Conservation (phyloP, 345 rosid genomes). For the Geranium brycei region DNA sequence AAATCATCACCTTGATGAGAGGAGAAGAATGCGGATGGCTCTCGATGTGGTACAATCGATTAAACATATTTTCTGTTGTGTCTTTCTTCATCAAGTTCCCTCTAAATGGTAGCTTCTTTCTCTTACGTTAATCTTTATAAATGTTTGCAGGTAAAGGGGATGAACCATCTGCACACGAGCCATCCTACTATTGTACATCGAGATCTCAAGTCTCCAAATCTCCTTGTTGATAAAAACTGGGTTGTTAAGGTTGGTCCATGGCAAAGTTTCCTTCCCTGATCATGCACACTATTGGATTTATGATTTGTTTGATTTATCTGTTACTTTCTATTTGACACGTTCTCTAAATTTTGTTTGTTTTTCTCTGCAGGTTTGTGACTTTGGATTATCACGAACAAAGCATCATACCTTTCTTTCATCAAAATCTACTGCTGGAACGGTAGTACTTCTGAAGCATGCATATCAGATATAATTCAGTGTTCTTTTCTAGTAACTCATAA, state of each 20-base stretch:
- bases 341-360: conserved; percentile 8
- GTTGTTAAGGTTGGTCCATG: conserved; percentile 57
- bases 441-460: conserved; percentile 8
- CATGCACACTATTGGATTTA: background rate
- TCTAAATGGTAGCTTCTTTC: background rate
- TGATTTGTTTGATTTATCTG: background rate
- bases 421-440: conserved; percentile 97
- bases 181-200: conserved; percentile 92
- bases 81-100: background rate
- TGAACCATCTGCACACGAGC: conserved; percentile 92
- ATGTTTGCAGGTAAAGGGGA: conserved; percentile 73
- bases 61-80: too few species aligned
- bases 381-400: conserved; percentile 89
- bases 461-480: background rate
- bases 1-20: conserved; percentile 59
- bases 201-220: conserved; percentile 92
- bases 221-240: conserved; percentile 95
- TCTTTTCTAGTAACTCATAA: too few species aligned
- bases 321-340: background rate
- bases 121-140: conserved; percentile 9
- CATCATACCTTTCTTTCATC: conserved; percentile 87
- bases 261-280: background rate
- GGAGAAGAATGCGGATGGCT: conserved; percentile 89
- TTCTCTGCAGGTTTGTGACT: conserved; percentile 62
- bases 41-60: conserved; percentile 62